Evolutionary conservation across 768 basidiomycete genomes (phyloP).

Genomic region (Punctularia strigosozonata): DNA sequence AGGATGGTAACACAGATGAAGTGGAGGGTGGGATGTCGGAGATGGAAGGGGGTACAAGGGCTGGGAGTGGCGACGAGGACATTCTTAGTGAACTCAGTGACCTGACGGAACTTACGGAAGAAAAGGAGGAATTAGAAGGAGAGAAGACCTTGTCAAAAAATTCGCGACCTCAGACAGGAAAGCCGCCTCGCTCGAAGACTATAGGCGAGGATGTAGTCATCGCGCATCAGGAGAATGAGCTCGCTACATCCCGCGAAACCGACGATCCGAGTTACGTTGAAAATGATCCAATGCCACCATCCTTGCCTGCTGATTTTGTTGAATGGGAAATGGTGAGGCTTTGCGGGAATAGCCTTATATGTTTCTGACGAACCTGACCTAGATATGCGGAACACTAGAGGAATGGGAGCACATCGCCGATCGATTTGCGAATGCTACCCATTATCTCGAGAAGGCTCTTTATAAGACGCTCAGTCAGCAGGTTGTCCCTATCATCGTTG

Average conservation of each 20-base stretch:
- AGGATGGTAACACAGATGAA: constrained; percentile 9
- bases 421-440: constrained; percentile 61
- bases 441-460: constrained; percentile 74
- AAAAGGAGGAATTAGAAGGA: constrained; percentile 16
- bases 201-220: constrained; percentile 2
- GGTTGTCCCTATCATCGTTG: constrained; percentile 61
- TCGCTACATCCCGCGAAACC: no score
- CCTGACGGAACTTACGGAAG: constrained; percentile 62
- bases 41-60: constrained; percentile 11
- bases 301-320: constrained; percentile 41
- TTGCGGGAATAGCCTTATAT: not conserved
- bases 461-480: constrained; percentile 53
- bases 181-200: constrained; percentile 4
- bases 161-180: not conserved
- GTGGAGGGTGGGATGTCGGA: constrained; percentile 9
- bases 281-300: constrained; percentile 13
- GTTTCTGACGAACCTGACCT: not conserved
- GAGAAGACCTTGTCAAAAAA: constrained; percentile 9
- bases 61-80: constrained; percentile 31
- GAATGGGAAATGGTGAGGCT: constrained; percentile 85
- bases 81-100: constrained; percentile 67
- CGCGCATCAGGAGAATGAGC: constrained; percentile 6
- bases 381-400: constrained; percentile 74
- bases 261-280: constrained; percentile 7
- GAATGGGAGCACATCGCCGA: constrained; percentile 82